A percentile compares a stretch with the other conserved stretches of the same genome.
phyloP scores from a whole-genome alignment of 1,139 yeast species.

The Scheffersomyces quercinus region DNA sequence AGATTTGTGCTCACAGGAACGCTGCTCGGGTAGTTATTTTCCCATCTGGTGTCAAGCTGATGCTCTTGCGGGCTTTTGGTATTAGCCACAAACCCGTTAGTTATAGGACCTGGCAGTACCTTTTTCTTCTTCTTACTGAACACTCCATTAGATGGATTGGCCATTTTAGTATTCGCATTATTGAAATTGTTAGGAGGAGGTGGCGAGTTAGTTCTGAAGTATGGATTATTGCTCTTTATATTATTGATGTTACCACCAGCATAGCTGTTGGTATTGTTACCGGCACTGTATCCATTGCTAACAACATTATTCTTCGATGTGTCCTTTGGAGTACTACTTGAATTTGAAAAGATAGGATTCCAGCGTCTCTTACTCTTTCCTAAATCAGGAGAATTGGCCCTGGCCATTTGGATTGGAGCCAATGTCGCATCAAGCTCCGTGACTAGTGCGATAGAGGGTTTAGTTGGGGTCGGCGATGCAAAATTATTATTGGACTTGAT shows the following conservation, averaged over 20 bases:
- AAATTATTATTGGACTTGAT: conserved; percentile 13
- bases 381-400: conserved; percentile 22
- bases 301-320: neutral
- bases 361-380: conserved; percentile 16
- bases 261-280: too few relatives aligned
- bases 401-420: conserved; percentile 13
- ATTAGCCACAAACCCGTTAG: too few relatives aligned
- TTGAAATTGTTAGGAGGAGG: conserved; percentile 31
- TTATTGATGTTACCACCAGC: neutral
- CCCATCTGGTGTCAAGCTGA: neutral
- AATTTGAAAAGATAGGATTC: conserved; percentile 8
- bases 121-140: conserved; percentile 6
- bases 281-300: neutral
- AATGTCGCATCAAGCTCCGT: conserved; percentile 10
- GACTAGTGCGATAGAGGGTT: conserved; percentile 6
- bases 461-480: conserved; percentile 18
- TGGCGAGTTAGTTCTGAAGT: conserved; percentile 34
- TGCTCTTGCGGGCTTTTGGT: too few relatives aligned
- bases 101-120: neutral
- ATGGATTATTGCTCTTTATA: conserved; percentile 9
- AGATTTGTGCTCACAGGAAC: neutral
- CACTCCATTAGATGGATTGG: conserved; percentile 12
- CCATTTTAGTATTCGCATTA: conserved; percentile 11
- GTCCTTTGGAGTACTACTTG: neutral
- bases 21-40: neutral